A percentile compares a stretch with the other conserved stretches of the same genome.
phyloP scores from a whole-genome alignment of 176 grass and related monocot genomes.

The Triticum aestivum region DNA sequence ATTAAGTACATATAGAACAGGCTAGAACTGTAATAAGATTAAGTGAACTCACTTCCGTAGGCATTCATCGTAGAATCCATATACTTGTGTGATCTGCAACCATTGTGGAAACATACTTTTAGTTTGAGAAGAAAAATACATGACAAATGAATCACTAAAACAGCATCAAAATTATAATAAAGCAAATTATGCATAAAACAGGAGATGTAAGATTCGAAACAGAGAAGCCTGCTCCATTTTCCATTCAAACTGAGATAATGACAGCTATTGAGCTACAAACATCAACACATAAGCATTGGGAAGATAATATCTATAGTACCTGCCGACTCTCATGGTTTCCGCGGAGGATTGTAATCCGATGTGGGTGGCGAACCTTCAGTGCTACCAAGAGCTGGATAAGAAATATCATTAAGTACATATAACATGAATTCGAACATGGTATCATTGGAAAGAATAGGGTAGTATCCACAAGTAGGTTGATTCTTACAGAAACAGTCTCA shows the following conservation, averaged over 20 bases:
- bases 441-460: neutral
- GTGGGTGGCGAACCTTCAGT: conserved; percentile 88
- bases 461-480: neutral
- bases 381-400: conserved; percentile 85
- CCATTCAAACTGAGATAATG: neutral
- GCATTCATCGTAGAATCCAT: conserved; percentile 98
- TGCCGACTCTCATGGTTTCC: conserved; percentile 98
- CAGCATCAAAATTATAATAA: neutral
- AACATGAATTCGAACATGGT: conserved; percentile 3
- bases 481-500: conserved; percentile 94
- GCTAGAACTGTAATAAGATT: neutral
- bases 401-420: conserved; percentile 24
- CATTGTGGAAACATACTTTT: conserved; percentile 28
- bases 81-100: conserved; percentile 93
- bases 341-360: conserved; percentile 92
- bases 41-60: conserved; percentile 81
- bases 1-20: neutral
- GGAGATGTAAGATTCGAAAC: neutral
- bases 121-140: conserved; percentile 23
- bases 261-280: neutral
- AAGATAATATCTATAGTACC: conserved; percentile 34
- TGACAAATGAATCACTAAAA: neutral
- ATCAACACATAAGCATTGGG: neutral
- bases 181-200: neutral
- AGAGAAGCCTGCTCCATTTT: neutral